Evolutionary conservation across 306 rosid genomes (phyloP).

Genomic region (Sicyos edulis): DNA sequence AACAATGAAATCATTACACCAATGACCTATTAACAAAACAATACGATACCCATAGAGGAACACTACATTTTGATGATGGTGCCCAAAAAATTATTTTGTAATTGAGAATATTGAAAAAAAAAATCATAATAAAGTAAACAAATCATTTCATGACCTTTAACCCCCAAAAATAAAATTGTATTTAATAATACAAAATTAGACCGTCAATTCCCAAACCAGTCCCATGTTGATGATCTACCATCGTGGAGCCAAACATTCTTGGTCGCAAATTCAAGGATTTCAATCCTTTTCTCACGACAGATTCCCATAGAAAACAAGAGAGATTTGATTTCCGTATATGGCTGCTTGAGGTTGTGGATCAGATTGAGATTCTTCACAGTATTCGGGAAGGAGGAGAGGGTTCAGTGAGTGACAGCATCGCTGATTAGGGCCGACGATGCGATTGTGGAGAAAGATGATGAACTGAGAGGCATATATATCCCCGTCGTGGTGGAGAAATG

Average conservation of each 20-base stretch:
- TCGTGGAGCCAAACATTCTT: constrained; percentile 2
- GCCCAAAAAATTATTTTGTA: too few species aligned
- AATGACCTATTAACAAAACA: too few species aligned
- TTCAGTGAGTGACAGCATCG: background rate
- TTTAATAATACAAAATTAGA: too few species aligned
- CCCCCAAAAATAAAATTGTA: too few species aligned
- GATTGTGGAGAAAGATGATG: constrained; percentile 7
- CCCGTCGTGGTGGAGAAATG: constrained; percentile 44
- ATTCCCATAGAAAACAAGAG: background rate
- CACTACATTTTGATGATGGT: too few species aligned
- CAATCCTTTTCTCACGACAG: background rate
- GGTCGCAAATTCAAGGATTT: constrained; percentile 6
- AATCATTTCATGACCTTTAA: too few species aligned
- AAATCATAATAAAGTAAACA: too few species aligned
- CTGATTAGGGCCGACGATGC: background rate
- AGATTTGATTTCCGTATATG: constrained; percentile 3
- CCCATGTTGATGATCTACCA: background rate
- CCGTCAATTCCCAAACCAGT: background rate
- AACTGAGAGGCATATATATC: constrained; percentile 20
- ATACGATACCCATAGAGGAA: too few species aligned
- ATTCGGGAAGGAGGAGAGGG: background rate
- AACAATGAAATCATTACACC: too few species aligned
- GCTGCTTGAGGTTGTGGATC: constrained; percentile 4
- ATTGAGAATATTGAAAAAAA: too few species aligned
- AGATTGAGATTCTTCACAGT: background rate